Percentiles rank a stretch among this genome's conserved stretches.
Conservation (phyloP, 495 filamentous ascomycete species). For the Glutinoglossum americanum region DNA sequence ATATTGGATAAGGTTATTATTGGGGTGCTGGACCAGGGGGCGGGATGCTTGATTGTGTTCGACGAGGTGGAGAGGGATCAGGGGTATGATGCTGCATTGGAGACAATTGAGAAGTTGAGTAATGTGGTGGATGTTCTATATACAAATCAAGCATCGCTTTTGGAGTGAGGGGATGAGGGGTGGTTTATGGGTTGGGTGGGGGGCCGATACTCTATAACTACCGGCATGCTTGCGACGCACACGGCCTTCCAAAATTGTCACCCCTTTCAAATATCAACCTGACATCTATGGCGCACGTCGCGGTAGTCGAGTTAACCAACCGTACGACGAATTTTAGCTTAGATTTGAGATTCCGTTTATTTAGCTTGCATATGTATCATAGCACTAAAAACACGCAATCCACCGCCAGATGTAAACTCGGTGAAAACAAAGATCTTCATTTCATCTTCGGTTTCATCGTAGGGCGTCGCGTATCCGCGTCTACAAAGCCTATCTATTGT, state of each 20-base stretch:
- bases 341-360: not conserved
- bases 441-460: not conserved
- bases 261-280: too few relatives aligned
- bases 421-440: too few relatives aligned
- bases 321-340: too few relatives aligned
- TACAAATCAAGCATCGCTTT: conserved; percentile 84
- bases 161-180: conserved; percentile 41
- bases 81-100: conserved; percentile 80
- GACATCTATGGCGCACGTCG: too few relatives aligned
- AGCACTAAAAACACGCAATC: not conserved
- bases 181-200: not conserved
- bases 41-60: conserved; percentile 86
- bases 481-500: too few relatives aligned
- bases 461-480: too few relatives aligned
- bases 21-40: conserved; percentile 92
- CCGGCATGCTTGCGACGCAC: too few relatives aligned
- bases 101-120: conserved; percentile 90
- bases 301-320: too few relatives aligned
- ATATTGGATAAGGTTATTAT: conserved; percentile 98
- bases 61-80: conserved; percentile 87
- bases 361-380: not conserved
- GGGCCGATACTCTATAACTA: too few relatives aligned
- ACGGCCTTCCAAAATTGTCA: too few relatives aligned
- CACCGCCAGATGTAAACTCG: too few relatives aligned
- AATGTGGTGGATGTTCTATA: conserved; percentile 95